Percentiles rank a stretch among this genome's conserved stretches.
Conservation (phyloP, 768 basidiomycete species). For the Ramaria sp. region DNA sequence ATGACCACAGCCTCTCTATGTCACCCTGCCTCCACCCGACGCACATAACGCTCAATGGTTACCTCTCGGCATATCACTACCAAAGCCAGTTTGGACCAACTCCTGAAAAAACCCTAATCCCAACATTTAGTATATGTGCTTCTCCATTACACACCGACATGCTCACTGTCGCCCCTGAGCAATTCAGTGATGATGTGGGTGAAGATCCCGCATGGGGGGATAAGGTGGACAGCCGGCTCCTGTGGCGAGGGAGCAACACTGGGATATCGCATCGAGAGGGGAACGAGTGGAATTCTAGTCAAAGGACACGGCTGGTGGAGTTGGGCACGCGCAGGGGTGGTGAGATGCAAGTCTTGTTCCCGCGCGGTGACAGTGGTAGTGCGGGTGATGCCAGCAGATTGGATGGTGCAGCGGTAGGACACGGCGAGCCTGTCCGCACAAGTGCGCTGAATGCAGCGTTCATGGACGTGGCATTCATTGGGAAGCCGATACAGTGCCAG, state of each 20-base stretch:
- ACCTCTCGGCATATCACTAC: slow-evolving; percentile 30
- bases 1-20: slow-evolving; percentile 38
- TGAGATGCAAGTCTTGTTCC: slow-evolving; percentile 28
- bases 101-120: slow-evolving; percentile 33
- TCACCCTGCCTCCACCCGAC: slow-evolving; percentile 38
- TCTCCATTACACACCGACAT: slow-evolving; percentile 47
- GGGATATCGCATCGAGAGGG: slow-evolving; percentile 38
- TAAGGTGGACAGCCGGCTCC: slow-evolving; percentile 48
- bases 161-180: slow-evolving; percentile 36
- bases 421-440: neutral
- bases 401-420: slow-evolving; percentile 15
- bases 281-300: slow-evolving; percentile 39
- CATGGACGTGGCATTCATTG: slow-evolving; percentile 52
- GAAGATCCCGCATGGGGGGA: slow-evolving; percentile 56
- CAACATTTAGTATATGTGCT: slow-evolving; percentile 42
- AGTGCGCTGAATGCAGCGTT: slow-evolving; percentile 38
- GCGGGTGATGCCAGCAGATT: slow-evolving; percentile 25
- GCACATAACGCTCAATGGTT: slow-evolving; percentile 34
- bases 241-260: slow-evolving; percentile 70
- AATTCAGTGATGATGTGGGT: slow-evolving; percentile 33
- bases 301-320: slow-evolving; percentile 38
- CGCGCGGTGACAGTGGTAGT: slow-evolving; percentile 12
- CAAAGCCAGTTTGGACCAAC: slow-evolving; percentile 25
- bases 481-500: slow-evolving; percentile 33
- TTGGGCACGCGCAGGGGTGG: slow-evolving; percentile 31